phyloP scores from a whole-genome alignment of 2,329 filamentous ascomycete species.

The Sclerotinia spermophila region DNA sequence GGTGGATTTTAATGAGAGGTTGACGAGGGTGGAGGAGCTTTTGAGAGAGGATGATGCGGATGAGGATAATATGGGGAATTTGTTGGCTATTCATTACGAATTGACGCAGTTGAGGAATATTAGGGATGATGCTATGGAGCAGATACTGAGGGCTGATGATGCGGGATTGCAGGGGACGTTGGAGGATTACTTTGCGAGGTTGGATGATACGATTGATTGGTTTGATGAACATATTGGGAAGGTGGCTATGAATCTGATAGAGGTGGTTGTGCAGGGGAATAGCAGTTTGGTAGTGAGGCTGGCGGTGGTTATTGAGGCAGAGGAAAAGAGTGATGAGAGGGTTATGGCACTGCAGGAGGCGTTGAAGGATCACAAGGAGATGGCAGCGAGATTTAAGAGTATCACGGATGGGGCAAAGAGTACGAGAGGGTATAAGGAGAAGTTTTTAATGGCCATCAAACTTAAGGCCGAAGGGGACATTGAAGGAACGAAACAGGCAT shows the following conservation, averaged over 20 bases:
- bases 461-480: conserved; percentile 60
- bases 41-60: conserved; percentile 81
- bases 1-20: conserved; percentile 76
- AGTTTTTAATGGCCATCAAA: conserved; percentile 73
- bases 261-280: conserved; percentile 80
- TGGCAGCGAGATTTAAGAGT: conserved; percentile 88
- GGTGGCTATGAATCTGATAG: conserved; percentile 85
- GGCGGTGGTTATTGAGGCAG: conserved; percentile 87
- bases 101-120: conserved; percentile 90
- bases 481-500: conserved; percentile 60
- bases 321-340: conserved; percentile 93
- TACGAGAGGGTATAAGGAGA: conserved; percentile 92
- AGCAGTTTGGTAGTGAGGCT: conserved; percentile 86
- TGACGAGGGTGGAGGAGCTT: conserved; percentile 73
- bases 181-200: conserved; percentile 80
- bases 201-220: conserved; percentile 87
- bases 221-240: conserved; percentile 93
- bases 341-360: conserved; percentile 90
- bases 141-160: conserved; percentile 78
- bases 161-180: conserved; percentile 74
- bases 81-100: conserved; percentile 86
- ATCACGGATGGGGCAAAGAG: conserved; percentile 92
- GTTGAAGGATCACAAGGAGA: conserved; percentile 90
- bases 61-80: conserved; percentile 84
- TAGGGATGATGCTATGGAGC: conserved; percentile 92